Percentiles rank a stretch among this genome's conserved stretches.
Evolutionary conservation across 2,329 filamentous ascomycete genomes (phyloP).

Genomic region (Lachnum nothofagi): DNA sequence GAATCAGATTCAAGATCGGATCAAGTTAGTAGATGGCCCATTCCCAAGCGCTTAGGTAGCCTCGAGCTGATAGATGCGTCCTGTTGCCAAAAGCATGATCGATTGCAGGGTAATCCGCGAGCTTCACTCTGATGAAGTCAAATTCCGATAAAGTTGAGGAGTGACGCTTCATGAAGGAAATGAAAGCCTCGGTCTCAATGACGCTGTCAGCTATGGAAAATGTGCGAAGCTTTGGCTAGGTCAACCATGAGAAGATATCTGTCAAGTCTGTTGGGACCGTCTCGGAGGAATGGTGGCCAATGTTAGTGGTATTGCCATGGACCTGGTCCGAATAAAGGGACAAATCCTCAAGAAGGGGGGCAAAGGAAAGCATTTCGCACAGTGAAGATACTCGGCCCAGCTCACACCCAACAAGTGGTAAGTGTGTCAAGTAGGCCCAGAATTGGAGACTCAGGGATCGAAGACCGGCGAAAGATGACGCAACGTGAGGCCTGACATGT

Average conservation of each 20-base stretch:
- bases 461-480: neutral
- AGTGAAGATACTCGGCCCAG: neutral
- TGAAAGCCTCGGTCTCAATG: neutral
- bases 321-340: neutral
- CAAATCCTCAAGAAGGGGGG: neutral
- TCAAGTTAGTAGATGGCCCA: neutral
- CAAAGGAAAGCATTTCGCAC: neutral
- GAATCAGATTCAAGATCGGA: neutral
- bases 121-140: neutral
- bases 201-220: neutral
- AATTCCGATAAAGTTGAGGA: neutral
- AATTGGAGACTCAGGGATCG: neutral
- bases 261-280: neutral
- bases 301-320: neutral
- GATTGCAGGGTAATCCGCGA: neutral
- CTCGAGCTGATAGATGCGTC: neutral
- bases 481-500: neutral
- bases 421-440: neutral
- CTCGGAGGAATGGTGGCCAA: neutral
- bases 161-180: neutral
- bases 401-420: neutral
- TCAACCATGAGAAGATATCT: neutral
- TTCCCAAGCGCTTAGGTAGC: neutral
- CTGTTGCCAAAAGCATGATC: neutral
- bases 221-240: neutral